Evolutionary conservation across 371 early-diverging fungal species (phyloP).

Genomic region (Paraphysoderma sedebokerense): DNA sequence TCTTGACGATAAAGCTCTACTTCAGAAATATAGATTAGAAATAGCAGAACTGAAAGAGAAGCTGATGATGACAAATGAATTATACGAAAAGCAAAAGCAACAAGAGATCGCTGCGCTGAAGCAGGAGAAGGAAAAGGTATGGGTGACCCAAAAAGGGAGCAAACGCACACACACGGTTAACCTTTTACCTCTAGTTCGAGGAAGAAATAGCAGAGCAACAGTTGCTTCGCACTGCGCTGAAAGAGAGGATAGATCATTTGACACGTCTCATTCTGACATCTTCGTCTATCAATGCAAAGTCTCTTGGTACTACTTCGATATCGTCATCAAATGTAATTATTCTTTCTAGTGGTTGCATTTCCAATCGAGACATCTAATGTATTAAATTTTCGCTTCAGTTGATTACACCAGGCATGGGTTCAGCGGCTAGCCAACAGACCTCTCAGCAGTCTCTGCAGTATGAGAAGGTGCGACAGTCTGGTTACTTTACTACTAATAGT

Average conservation of each 20-base stretch:
- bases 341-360: background rate
- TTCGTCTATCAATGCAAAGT: slow-evolving; percentile 27
- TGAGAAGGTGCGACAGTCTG: background rate
- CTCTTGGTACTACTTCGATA: background rate
- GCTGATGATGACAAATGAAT: slow-evolving; percentile 25
- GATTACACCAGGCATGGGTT: too few relatives aligned
- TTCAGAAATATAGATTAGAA: slow-evolving; percentile 67
- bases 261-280: slow-evolving; percentile 66
- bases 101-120: slow-evolving; percentile 11
- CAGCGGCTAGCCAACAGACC: background rate
- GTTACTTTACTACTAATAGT: too few relatives aligned
- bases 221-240: slow-evolving; percentile 50
- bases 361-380: background rate
- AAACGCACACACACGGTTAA: background rate
- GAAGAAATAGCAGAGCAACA: slow-evolving; percentile 54
- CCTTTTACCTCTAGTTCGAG: slow-evolving; percentile 35
- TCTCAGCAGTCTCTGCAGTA: background rate
- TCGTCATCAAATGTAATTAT: background rate
- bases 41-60: slow-evolving; percentile 68
- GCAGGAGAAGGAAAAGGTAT: slow-evolving; percentile 19
- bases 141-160: background rate
- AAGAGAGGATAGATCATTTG: slow-evolving; percentile 63
- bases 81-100: slow-evolving; percentile 22
- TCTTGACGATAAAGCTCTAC: slow-evolving; percentile 64
- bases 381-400: background rate